Evolutionary conservation across 73 alveolate species (phyloP).

Genomic region (Paraurostyla sp.): DNA sequence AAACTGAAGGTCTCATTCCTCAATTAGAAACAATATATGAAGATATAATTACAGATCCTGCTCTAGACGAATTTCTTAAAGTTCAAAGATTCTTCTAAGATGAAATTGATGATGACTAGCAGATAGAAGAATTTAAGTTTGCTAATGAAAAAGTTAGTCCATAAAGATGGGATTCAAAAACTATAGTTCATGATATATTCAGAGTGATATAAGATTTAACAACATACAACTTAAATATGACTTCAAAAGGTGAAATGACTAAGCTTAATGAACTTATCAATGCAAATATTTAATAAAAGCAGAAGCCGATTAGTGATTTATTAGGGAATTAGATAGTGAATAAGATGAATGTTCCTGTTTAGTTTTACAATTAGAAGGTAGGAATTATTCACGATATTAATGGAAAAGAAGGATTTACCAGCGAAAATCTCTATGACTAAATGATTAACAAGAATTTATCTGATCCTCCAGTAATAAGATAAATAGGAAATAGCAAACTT

Average conservation of each 20-base stretch:
- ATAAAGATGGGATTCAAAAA: constrained; percentile 15
- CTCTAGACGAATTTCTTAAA: neutral
- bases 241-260: constrained; percentile 26
- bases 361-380: neutral
- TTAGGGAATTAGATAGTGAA: neutral
- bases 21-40: neutral
- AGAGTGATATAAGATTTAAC: constrained; percentile 47
- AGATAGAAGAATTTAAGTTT: neutral
- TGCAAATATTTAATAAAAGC: neutral
- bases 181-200: constrained; percentile 38
- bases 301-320: neutral
- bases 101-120: constrained; percentile 39
- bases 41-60: constrained; percentile 8
- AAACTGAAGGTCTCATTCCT: neutral
- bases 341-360: neutral
- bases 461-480: constrained; percentile 20
- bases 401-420: constrained; percentile 37
- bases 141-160: constrained; percentile 49
- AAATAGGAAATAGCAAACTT: neutral
- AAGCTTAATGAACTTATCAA: neutral
- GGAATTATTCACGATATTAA: neutral
- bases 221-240: neutral
- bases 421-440: constrained; percentile 20
- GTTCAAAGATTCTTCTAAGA: neutral
- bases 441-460: neutral